Base-by-base conservation (phyloP, 208 protist species). In the Leishmania major region DNA sequence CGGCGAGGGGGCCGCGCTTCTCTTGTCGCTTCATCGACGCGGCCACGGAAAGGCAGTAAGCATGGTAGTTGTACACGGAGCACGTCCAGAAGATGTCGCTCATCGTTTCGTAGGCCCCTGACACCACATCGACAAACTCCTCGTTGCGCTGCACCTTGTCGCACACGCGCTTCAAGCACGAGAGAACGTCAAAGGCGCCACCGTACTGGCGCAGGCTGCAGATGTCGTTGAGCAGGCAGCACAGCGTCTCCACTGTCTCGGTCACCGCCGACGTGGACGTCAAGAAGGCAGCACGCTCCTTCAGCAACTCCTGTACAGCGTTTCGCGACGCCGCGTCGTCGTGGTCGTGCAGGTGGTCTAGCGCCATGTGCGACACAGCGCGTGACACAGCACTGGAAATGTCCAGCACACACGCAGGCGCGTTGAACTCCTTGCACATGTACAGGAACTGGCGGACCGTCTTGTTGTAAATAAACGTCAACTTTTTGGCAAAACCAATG, bases 51-150 rank as follows among this genome's bases (percentile, higher is more conserved):
- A 96, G 89, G 80, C 90, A 95, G 84, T 94, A 83, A 35, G 94
- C 92, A 82, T 97, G 91, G 81, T 93, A 95, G 78, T 84, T 87
- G 81, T 89, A 86, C 55, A 90, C 86, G 40, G 77, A 79, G 83
- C 91, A 96, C 47, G 84, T 87, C 92, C 88, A 95, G 82, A 97
- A 95, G 49, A 92, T 84, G 28, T 87, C 83, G 57, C 89, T 90
- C 87, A 95, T 94, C 35, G 84, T 84, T 83, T 89, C 80, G 83
- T 95, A 93, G 31, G 92, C 89, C 1, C 84, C 74, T 8, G 81
- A 76, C 22, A 85, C 83, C 43, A 88, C 75, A 40, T 88, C 78
- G 31, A 77, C 79, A 47, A 83, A 60, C n/a, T 81, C 79, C 43
- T 82, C 79, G 47, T 76, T 79, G 60, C 75, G 72, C 53, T 92